phyloP scores from a whole-genome alignment of 225 moss, liverwort and hornwort species.

The Sphagnum contortum region DNA sequence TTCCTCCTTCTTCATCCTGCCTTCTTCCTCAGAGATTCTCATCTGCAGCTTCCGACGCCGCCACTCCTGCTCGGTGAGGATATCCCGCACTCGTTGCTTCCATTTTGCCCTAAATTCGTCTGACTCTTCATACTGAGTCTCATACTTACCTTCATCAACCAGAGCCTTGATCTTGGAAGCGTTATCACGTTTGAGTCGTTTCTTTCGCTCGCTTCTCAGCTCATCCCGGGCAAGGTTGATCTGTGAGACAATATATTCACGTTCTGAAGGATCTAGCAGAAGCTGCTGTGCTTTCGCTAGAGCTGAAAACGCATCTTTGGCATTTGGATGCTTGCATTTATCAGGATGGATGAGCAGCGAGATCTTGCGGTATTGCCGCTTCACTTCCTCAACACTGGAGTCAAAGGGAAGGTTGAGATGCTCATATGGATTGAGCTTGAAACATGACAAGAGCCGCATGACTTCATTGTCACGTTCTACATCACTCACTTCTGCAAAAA shows the following conservation, averaged over 20 bases:
- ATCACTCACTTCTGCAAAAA: conserved; percentile 95
- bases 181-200: conserved; percentile 89
- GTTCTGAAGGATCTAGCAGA: conserved; percentile 73
- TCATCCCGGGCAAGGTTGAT: conserved; percentile 86
- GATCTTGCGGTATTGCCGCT: conserved; percentile 88
- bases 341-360: conserved; percentile 95
- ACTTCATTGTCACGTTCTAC: conserved; percentile 99
- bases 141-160: conserved; percentile 96
- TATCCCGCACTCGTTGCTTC: conserved; percentile 97
- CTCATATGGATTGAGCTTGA: conserved; percentile 98
- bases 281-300: conserved; percentile 95
- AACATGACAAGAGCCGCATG: conserved; percentile 78
- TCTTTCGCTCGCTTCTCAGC: conserved; percentile 77
- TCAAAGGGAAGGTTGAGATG: conserved; percentile 88
- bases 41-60: conserved; percentile 90
- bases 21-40: conserved; percentile 99
- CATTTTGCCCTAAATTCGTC: conserved; percentile 85
- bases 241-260: conserved; percentile 88
- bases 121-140: conserved; percentile 79
- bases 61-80: conserved; percentile 98
- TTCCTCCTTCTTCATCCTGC: conserved; percentile 96
- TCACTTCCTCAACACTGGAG: conserved; percentile 73
- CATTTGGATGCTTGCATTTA: conserved; percentile 92
- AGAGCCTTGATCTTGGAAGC: conserved; percentile 98
- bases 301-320: conserved; percentile 87